Base-by-base conservation (phyloP, 768 basidiomycete genomes). In the Kwoniella mangroviensis region DNA sequence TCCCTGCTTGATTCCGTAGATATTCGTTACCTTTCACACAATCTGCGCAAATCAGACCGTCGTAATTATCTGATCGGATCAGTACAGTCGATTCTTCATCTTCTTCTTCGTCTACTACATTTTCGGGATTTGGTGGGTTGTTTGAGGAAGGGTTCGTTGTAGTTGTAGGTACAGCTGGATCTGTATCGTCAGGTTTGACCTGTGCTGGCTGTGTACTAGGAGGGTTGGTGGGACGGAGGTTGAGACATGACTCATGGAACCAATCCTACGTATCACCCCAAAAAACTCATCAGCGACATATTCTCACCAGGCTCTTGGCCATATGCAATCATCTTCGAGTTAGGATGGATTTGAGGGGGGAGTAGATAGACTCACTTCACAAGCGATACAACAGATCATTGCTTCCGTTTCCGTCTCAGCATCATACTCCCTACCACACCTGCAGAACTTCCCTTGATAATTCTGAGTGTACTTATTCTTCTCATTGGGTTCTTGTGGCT, bases 161-260 rank as follows among this genome's bases (percentile, higher is more conserved):
- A 19, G 45, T 4, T 49, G 19, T 21, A n/a, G 58, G 58, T 21
- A 1, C 17, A 59, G 58, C 21, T 51, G 53, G 10, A 54, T 52
- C 24, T 12, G 56, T 58, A 17, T 17, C 41, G 41, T 43, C 58
- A 19, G 26, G 28, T 42, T 15, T 40, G 22, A 40, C 56, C n/a
- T 40, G 56, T 28, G 24, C 7, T n/a, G 56, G 22, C 24, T 55
- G 54, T 55, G 54, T 49, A 34, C 15, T 52, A 5, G 49, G 21
- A 13, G 63, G 22, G 21, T 22, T 2, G 6, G 61, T 60, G 7
- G 22, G 17, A 4, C 72, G 72, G 1, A 81, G 67, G 51, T 81
- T 81, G 9, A 81, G 70, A 43, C 79, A 81, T 19, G 77, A 66
- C 49, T 83, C 82, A 58, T 83, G 82, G 60, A 79, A 81, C 82